These are phyloP conservation scores for Alternaria triticimaculans DNA, from an alignment of 2,329 filamentous ascomycete genomes.

Conservation along the genomic window DNA sequence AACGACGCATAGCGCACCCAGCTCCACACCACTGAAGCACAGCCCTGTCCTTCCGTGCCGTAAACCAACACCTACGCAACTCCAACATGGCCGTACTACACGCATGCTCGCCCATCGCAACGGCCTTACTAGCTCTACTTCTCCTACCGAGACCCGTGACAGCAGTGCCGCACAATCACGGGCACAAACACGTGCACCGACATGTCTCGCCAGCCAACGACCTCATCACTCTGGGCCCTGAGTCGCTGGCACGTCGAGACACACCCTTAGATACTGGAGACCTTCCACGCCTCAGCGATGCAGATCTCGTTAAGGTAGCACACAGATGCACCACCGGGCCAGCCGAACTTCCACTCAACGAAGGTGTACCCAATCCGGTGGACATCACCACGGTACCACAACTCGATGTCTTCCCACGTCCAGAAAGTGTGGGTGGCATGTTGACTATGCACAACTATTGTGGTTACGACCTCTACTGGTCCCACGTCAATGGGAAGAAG, in stretches of 20 bases:
- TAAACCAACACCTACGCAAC: background rate
- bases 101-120: too few relatives aligned
- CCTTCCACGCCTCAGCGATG: too few relatives aligned
- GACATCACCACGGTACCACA: too few relatives aligned
- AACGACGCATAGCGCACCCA: background rate
- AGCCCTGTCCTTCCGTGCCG: background rate
- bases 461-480: too few relatives aligned
- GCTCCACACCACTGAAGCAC: background rate
- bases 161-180: background rate
- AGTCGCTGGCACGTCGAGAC: background rate
- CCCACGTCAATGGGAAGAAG: too few relatives aligned
- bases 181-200: background rate
- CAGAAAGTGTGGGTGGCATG: too few relatives aligned
- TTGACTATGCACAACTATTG: too few relatives aligned
- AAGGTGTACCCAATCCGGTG: too few relatives aligned
- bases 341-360: too few relatives aligned
- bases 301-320: too few relatives aligned
- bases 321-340: too few relatives aligned
- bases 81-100: background rate
- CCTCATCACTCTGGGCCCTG: background rate
- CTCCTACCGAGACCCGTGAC: background rate
- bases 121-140: background rate
- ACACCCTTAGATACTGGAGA: background rate
- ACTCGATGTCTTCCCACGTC: too few relatives aligned
- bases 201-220: background rate